Evolutionary conservation across 2,329 filamentous ascomycete genomes (phyloP).

Genomic region (Sarocladium brachiariae): DNA sequence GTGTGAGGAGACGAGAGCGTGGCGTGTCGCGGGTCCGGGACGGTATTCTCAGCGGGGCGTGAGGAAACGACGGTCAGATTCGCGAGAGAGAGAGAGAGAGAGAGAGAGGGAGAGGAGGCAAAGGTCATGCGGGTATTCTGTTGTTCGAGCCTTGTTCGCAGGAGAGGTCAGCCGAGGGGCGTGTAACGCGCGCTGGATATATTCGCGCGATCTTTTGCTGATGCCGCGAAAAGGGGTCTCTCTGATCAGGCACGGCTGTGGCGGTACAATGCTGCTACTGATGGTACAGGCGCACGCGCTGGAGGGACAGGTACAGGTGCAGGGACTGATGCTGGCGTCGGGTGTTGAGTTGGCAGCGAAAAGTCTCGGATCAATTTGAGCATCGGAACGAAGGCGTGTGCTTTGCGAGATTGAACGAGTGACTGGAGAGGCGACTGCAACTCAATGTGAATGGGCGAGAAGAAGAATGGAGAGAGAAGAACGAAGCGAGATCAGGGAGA

Average conservation of each 20-base stretch:
- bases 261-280: not conserved
- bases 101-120: too few species aligned
- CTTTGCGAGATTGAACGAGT: not conserved
- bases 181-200: not conserved
- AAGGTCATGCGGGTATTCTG: slow-evolving; percentile 1
- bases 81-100: not conserved
- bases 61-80: too few species aligned
- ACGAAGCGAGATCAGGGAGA: not conserved
- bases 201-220: not conserved
- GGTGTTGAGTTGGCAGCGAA: not conserved
- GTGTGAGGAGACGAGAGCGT: too few species aligned
- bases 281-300: not conserved
- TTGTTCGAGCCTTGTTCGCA: slow-evolving; percentile 1
- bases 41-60: slow-evolving; percentile 1
- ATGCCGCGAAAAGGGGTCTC: not conserved
- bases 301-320: not conserved
- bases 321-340: not conserved
- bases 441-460: not conserved
- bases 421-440: not conserved
- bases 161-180: not conserved
- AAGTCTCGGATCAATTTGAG: slow-evolving; percentile 6
- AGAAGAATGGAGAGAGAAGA: not conserved
- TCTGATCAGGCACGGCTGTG: slow-evolving; percentile 1
- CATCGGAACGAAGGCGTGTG: slow-evolving; percentile 6
- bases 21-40: not conserved